Base-by-base conservation (phyloP, 129 eudicot species). In the Oenanthe sinensis region DNA sequence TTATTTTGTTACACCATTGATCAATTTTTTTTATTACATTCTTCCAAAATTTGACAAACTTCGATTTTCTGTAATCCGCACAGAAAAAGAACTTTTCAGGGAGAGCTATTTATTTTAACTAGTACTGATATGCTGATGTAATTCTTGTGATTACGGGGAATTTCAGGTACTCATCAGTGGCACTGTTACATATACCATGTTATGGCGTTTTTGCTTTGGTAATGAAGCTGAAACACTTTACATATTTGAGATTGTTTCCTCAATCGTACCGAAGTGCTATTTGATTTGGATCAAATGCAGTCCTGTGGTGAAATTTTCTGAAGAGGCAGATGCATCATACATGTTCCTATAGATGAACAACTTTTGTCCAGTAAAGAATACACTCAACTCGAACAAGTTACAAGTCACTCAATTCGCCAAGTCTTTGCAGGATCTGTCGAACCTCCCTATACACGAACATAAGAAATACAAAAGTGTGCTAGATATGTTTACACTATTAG, bases 151-250 rank as follows among this genome's bases (percentile, higher is more conserved):
- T 11, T 44, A 67, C 8, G 77, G 4, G 10, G 70, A 60, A 28
- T 72, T 82, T 74, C 89, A 93, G 98, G 98, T 94, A 94, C 81
- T 88, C 91, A 13, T 75, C 89, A 2, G 93, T 94, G 79, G 98
- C 90, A 30, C 70, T 91, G 81, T 72, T 94, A 88, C 98, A 94
- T 74, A 68, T 88, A 82, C 98, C 97, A 37, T 94, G 98, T 84
- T 94, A 86, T 78, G 97, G 96, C 26, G 52, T 89, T 75, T 94
- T 94, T 71, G 85, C 87, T 5, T 74, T 91, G 78, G 82, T 94
- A 78, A 91, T 91, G 82, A 94, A 88, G 87, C 52, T 86, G 73
- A 94, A 94, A 79, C 96, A 84, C 75, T 47, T 22, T 75, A 79
- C 87, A 50, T 75, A 89, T 83, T 72, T 85, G 22, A 94, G 84